phyloP scores from a whole-genome alignment of 805 yeast genomes.

The Myxozyma melibiosi region DNA sequence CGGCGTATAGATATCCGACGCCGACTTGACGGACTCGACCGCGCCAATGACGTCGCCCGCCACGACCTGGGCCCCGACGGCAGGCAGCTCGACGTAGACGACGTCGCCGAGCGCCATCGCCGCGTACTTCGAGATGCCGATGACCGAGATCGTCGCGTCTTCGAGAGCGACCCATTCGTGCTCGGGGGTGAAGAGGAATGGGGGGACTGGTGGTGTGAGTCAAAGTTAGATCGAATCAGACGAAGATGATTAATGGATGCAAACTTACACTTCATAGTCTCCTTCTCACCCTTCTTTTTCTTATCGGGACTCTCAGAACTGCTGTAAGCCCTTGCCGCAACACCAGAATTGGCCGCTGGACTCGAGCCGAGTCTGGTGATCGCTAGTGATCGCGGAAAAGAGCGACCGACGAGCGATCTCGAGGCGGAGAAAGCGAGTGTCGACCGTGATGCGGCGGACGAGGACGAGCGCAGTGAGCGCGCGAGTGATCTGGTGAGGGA shows the following conservation, averaged over 20 bases:
- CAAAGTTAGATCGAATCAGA: too few relatives aligned
- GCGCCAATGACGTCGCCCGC: slow-evolving; percentile 87
- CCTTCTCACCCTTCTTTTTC: too few relatives aligned
- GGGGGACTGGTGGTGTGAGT: slow-evolving; percentile 6
- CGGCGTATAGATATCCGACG: slow-evolving; percentile 90
- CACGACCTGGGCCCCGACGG: slow-evolving; percentile 59
- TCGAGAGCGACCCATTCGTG: slow-evolving; percentile 95
- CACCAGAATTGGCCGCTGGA: too few relatives aligned
- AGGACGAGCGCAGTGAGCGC: too few relatives aligned
- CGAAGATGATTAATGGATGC: too few relatives aligned
- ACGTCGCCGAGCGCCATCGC: slow-evolving; percentile 97
- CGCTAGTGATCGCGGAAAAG: too few relatives aligned
- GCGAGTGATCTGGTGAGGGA: background rate
- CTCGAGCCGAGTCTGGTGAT: too few relatives aligned
- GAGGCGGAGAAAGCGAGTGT: too few relatives aligned
- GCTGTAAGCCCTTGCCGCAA: too few relatives aligned
- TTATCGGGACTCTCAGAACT: too few relatives aligned
- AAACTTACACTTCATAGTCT: too few relatives aligned
- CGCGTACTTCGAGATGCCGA: slow-evolving; percentile 94
- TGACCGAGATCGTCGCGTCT: slow-evolving; percentile 60
- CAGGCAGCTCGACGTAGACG: slow-evolving; percentile 89
- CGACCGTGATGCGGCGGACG: too few relatives aligned
- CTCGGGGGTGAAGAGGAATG: slow-evolving; percentile 54
- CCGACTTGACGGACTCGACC: slow-evolving; percentile 92
- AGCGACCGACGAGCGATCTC: slow-evolving; percentile 1